Evolutionary conservation across 2,329 filamentous ascomycete genomes (phyloP).

Genomic region (Mariannaea sp.): DNA sequence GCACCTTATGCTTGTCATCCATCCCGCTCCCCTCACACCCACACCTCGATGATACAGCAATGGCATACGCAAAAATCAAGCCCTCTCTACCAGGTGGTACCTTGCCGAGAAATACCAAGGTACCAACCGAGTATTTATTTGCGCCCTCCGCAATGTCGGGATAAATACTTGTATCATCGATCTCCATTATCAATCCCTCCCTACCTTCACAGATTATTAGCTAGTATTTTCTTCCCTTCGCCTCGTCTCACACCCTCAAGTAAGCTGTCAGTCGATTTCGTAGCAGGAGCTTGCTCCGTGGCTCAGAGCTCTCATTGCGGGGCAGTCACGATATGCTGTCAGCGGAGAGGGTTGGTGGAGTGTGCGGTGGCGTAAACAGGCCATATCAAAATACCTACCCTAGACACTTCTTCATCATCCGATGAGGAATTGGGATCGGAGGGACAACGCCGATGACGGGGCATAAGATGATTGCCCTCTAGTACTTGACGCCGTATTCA

Average conservation of each 20-base stretch:
- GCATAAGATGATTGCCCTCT: background rate
- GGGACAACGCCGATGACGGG: background rate
- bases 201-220: too few relatives aligned
- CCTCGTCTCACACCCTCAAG: too few relatives aligned
- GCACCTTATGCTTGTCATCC: background rate
- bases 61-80: too few relatives aligned
- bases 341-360: constrained; percentile 6
- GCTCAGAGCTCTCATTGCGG: constrained; percentile 4
- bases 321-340: constrained; percentile 13
- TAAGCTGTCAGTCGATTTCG: too few relatives aligned
- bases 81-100: too few relatives aligned
- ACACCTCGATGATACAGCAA: background rate
- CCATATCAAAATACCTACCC: constrained; percentile 9
- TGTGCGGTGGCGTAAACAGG: constrained; percentile 12
- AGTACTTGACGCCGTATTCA: too few relatives aligned
- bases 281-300: background rate
- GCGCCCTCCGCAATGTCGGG: too few relatives aligned
- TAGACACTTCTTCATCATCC: constrained; percentile 1
- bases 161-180: too few relatives aligned
- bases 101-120: too few relatives aligned
- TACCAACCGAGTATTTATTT: too few relatives aligned
- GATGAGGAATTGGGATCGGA: background rate
- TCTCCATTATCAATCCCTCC: too few relatives aligned
- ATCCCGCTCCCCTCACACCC: background rate
- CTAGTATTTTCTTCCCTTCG: too few relatives aligned